A percentile compares a stretch with the other conserved stretches of the same genome.
These are phyloP conservation scores for Alnus glutinosa DNA, from an alignment of 306 rosid species.

Conservation along the genomic window DNA sequence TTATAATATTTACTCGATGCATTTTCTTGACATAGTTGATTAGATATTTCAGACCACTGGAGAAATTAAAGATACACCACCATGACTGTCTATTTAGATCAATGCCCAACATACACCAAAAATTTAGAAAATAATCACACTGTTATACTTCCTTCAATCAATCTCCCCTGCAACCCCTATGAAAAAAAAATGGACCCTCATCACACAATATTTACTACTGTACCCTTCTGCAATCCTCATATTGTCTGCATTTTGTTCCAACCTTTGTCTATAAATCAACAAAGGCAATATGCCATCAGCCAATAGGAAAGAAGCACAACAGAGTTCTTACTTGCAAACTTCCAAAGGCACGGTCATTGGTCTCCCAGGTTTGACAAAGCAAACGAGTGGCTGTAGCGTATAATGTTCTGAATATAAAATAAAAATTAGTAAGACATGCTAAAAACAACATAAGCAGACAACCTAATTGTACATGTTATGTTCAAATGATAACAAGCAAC, in stretches of 20 bases:
- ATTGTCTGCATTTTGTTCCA: neutral
- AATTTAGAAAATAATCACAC: too few species aligned
- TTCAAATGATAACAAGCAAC: neutral
- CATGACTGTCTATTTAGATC: too few species aligned
- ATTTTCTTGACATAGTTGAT: too few species aligned
- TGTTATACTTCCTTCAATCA: too few species aligned
- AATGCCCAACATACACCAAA: too few species aligned
- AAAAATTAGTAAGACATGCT: slow-evolving; percentile 18
- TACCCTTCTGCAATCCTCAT: neutral
- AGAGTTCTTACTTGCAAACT: slow-evolving; percentile 76
- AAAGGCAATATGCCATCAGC: neutral
- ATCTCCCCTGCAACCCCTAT: too few species aligned
- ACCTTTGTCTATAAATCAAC: neutral
- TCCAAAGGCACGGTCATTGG: slow-evolving; percentile 84
- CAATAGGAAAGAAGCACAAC: slow-evolving; percentile 22
- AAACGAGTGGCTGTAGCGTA: slow-evolving; percentile 80
- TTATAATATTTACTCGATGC: too few species aligned
- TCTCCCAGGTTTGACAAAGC: slow-evolving; percentile 97
- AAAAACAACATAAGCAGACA: neutral
- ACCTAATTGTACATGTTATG: neutral
- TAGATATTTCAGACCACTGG: too few species aligned
- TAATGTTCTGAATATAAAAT: slow-evolving; percentile 54
- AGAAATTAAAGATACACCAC: too few species aligned
- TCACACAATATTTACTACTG: neutral
- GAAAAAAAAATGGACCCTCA: neutral